A percentile compares a stretch with the other conserved stretches of the same genome.
Evolutionary conservation across 2,329 filamentous ascomycete species (phyloP).

Genomic region (Sarocladium brachiariae): DNA sequence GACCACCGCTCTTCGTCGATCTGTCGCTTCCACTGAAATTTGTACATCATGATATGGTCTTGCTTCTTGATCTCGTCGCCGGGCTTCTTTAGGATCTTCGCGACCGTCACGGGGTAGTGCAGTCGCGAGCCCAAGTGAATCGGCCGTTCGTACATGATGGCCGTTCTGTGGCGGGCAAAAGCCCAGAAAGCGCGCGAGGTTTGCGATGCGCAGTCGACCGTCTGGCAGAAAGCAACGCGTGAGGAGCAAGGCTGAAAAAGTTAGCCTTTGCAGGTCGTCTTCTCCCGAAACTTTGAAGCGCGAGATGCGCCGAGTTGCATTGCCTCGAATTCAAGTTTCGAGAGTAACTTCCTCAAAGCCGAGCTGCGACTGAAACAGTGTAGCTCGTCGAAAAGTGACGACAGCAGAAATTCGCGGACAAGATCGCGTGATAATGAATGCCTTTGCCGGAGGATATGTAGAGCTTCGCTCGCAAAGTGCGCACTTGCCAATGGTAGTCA

Average conservation of each 20-base stretch:
- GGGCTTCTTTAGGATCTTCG: constrained; percentile 68
- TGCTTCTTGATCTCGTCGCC: constrained; percentile 71
- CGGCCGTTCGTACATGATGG: constrained; percentile 31
- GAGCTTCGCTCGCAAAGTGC: no score
- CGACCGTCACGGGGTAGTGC: constrained; percentile 90
- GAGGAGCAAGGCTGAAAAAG: neutral
- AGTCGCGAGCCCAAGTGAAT: constrained; percentile 56
- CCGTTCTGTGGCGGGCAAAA: neutral
- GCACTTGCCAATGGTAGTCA: no score
- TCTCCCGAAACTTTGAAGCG: neutral
- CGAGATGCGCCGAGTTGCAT: constrained; percentile 2
- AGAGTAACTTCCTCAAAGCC: neutral
- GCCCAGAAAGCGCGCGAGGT: neutral
- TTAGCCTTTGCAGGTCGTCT: constrained; percentile 5
- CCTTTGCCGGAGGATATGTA: no score
- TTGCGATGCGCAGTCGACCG: neutral
- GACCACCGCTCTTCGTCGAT: constrained; percentile 58
- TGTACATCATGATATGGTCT: constrained; percentile 78
- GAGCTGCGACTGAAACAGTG: no score
- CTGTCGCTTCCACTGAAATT: constrained; percentile 71
- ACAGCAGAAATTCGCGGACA: neutral
- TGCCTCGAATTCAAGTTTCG: neutral
- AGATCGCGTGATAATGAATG: no score
- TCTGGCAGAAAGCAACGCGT: neutral
- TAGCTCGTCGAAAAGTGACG: neutral